phyloP scores from a whole-genome alignment of 768 basidiomycete genomes.

The Hygrophorus pudorinus region DNA sequence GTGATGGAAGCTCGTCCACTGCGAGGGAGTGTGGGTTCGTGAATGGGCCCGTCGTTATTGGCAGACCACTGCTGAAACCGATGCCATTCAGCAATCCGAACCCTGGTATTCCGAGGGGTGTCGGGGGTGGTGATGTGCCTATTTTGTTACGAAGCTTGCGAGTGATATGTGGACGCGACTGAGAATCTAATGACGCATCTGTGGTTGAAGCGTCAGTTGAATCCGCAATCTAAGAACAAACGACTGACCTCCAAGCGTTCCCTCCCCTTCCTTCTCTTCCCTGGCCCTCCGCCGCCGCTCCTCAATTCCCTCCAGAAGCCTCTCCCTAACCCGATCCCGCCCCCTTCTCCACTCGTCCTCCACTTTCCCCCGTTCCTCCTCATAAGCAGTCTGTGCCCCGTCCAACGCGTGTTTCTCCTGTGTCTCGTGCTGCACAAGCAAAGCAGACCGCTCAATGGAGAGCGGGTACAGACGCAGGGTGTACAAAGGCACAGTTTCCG shows the following conservation, averaged over 20 bases:
- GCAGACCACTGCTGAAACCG: slow-evolving; percentile 29
- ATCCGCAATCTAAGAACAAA: slow-evolving; percentile 4
- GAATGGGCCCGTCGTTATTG: slow-evolving; percentile 60
- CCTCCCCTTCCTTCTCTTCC: slow-evolving; percentile 86
- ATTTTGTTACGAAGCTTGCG: slow-evolving; percentile 78
- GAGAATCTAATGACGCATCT: slow-evolving; percentile 70
- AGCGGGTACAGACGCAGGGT: slow-evolving; percentile 64
- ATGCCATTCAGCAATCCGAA: slow-evolving; percentile 28
- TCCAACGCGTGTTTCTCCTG: slow-evolving; percentile 66
- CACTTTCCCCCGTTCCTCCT: slow-evolving; percentile 69
- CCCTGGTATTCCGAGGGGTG: slow-evolving; percentile 39
- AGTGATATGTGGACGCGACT: slow-evolving; percentile 72
- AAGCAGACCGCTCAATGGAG: slow-evolving; percentile 67
- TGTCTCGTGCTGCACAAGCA: slow-evolving; percentile 52
- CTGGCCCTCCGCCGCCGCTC: slow-evolving; percentile 69
- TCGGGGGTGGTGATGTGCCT: slow-evolving; percentile 61
- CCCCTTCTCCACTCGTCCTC: slow-evolving; percentile 79
- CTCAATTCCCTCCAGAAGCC: slow-evolving; percentile 77
- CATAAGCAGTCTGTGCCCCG: slow-evolving; percentile 58
- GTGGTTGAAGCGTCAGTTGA: slow-evolving; percentile 7
- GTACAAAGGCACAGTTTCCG: slow-evolving; percentile 56
- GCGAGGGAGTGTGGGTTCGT: slow-evolving; percentile 78
- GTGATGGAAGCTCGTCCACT: slow-evolving; percentile 80
- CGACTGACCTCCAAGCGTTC: slow-evolving; percentile 54
- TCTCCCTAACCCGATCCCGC: slow-evolving; percentile 63